Evolutionary conservation across 345 rosid genomes (phyloP), one percentile per base, ranked within the genome.

Genomic region (Toxicodendron radicans): DNA sequence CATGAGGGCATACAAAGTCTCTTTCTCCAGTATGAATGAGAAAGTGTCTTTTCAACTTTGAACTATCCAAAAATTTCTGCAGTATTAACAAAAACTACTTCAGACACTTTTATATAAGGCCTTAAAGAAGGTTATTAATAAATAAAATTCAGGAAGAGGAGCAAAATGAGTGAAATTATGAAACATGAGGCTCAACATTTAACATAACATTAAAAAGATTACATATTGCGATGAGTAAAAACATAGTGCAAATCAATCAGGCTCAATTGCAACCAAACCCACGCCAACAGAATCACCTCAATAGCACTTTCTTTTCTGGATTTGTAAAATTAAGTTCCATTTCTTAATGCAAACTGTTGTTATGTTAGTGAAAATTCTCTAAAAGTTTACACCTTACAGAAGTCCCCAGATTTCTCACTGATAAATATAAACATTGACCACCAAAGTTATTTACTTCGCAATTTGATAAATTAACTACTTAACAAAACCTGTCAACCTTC

Each of bases 41-140:
- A 78, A 78, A 84, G 82, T 95, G 99, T 79, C 99, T 86, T 83
- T 95, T 95, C 81, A 95, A 84, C 87, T 95, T 95, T 46, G 99
- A 95, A 87, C 98, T 91, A 83, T 95, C 99, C 82, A 93, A 80
- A 86, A 95, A 95, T 87, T 95, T 95, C 98, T 95, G 91, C 89
- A 85, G 63, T 72, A 83, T 65, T 61, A 79, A 69, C 57, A 70
- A 38, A 73, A 41, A 45, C 23, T 38, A 51, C 11, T 51, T 56
- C 61, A 46, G 54, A n/a, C 18, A 56, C 30, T n/a, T 41, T 20
- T 41, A 78, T 54, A 75, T 35, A 46, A 30, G 64, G 3, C n/a
- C 32, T 49, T 17, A 71, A 76, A 75, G 16, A 27, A 59, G 16
- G 53, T 8, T 51, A 51, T 33, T 7, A 70, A 30, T 35, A 43